phyloP scores from a whole-genome alignment of 306 rosid genomes.

The Sicyos edulis region DNA sequence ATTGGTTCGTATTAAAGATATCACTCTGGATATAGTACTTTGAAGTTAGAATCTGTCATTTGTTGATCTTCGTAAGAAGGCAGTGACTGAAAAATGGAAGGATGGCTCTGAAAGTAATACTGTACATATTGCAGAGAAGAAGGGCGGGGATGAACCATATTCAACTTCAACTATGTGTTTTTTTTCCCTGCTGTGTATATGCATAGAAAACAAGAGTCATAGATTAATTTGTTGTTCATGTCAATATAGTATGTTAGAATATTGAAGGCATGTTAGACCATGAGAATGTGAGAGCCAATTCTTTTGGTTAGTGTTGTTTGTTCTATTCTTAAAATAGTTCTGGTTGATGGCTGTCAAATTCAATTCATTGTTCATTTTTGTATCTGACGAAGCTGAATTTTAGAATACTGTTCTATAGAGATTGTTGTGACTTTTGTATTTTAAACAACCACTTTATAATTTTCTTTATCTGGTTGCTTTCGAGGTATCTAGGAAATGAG shows the following conservation, averaged over 20 bases:
- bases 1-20: not conserved
- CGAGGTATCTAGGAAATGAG: not conserved
- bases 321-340: not conserved
- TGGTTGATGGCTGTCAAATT: not conserved
- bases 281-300: not conserved
- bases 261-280: not conserved
- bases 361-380: not conserved
- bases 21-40: not conserved
- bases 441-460: not conserved
- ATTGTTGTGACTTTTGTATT: not conserved
- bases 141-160: not conserved
- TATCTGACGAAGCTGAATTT: not conserved
- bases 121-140: too few relatives aligned
- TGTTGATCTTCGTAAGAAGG: not conserved
- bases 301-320: not conserved
- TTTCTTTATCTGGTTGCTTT: not conserved
- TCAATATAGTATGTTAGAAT: not conserved
- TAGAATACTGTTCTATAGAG: too few relatives aligned
- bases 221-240: not conserved
- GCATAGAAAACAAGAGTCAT: not conserved
- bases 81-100: not conserved
- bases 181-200: not conserved
- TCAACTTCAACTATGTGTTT: not conserved
- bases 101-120: slow-evolving; percentile 5
- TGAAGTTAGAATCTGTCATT: not conserved